Conservation (phyloP, 2,329 filamentous ascomycete genomes). For the Cladosporium colombiae region DNA sequence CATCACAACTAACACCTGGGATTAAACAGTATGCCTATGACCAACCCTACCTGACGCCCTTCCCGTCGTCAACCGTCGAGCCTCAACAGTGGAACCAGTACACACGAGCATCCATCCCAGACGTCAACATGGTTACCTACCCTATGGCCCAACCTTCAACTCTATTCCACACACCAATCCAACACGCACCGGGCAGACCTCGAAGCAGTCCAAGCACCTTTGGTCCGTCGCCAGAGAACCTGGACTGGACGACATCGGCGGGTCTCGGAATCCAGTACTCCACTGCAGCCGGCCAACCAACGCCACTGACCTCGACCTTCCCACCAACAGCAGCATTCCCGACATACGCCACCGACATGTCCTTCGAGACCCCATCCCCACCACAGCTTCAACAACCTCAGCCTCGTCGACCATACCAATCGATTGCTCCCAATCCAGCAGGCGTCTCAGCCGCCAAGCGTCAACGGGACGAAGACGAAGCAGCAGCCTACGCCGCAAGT, state of each 20-base stretch:
- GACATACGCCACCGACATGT: slow-evolving; percentile 30
- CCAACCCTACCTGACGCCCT: slow-evolving; percentile 38
- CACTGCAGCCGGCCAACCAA: slow-evolving; percentile 31
- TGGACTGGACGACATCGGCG: slow-evolving; percentile 42
- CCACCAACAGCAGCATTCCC: slow-evolving; percentile 35
- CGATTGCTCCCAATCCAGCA: slow-evolving; percentile 47
- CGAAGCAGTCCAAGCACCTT: slow-evolving; percentile 48
- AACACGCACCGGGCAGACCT: slow-evolving; percentile 38
- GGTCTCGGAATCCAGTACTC: slow-evolving; percentile 46
- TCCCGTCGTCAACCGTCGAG: slow-evolving; percentile 37
- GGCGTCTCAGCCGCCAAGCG: slow-evolving; percentile 41
- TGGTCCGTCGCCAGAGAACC: slow-evolving; percentile 40
- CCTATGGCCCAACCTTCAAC: neutral
- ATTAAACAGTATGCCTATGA: slow-evolving; percentile 33
- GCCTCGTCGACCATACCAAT: slow-evolving; percentile 45
- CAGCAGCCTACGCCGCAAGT: slow-evolving; percentile 34
- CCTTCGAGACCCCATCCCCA: slow-evolving; percentile 32
- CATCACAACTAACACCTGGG: slow-evolving; percentile 9
- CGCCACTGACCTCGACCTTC: slow-evolving; percentile 37
- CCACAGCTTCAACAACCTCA: slow-evolving; percentile 39
- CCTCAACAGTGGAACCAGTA: slow-evolving; percentile 34
- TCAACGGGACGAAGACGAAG: slow-evolving; percentile 41
- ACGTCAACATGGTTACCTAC: slow-evolving; percentile 26
- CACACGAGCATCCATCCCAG: slow-evolving; percentile 30
- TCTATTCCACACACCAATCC: slow-evolving; percentile 22